Percentiles rank a stretch among this genome's conserved stretches.
Conservation (phyloP, 2,329 filamentous ascomycete species). For the Penicillium sp. region DNA sequence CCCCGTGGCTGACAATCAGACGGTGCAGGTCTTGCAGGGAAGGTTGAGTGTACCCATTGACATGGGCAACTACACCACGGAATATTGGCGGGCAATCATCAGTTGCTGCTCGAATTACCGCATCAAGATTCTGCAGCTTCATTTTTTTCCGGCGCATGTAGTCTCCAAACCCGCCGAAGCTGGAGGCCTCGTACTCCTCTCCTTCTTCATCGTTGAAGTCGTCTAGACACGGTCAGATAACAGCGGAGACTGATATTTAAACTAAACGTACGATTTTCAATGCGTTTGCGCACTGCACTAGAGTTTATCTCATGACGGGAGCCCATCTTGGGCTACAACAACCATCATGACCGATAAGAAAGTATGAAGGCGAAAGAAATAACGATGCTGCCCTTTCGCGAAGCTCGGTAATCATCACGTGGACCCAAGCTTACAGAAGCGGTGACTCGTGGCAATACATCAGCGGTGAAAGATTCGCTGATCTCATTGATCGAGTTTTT, state of each 20-base stretch:
- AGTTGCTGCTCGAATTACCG: constrained; percentile 62
- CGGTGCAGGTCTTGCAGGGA: constrained; percentile 79
- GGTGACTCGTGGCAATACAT: constrained; percentile 12
- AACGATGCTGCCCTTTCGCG: background rate
- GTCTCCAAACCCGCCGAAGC: constrained; percentile 80
- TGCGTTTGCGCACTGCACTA: constrained; percentile 52
- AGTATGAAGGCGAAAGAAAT: background rate
- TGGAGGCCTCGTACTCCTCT: constrained; percentile 80
- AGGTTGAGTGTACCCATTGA: constrained; percentile 93
- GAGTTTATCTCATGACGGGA: constrained; percentile 55
- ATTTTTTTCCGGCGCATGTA: constrained; percentile 95
- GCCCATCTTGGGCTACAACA: constrained; percentile 44
- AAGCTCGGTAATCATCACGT: constrained; percentile 11
- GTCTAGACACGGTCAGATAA: constrained; percentile 38
- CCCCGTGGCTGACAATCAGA: constrained; percentile 85
- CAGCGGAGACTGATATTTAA: constrained; percentile 2
- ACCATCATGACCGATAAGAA: constrained; percentile 15
- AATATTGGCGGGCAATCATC: constrained; percentile 73
- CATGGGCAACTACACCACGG: constrained; percentile 78
- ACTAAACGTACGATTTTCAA: constrained; percentile 46
- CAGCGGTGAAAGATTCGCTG: constrained; percentile 10
- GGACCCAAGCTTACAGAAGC: constrained; percentile 7
- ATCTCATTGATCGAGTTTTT: constrained; percentile 14
- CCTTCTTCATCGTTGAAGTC: constrained; percentile 71
- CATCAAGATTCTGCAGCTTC: constrained; percentile 91